A percentile compares a stretch with the other conserved stretches of the same genome.
These are phyloP conservation scores for Trichophyton simii DNA, from an alignment of 2,329 filamentous ascomycete genomes.

Conservation along the genomic window DNA sequence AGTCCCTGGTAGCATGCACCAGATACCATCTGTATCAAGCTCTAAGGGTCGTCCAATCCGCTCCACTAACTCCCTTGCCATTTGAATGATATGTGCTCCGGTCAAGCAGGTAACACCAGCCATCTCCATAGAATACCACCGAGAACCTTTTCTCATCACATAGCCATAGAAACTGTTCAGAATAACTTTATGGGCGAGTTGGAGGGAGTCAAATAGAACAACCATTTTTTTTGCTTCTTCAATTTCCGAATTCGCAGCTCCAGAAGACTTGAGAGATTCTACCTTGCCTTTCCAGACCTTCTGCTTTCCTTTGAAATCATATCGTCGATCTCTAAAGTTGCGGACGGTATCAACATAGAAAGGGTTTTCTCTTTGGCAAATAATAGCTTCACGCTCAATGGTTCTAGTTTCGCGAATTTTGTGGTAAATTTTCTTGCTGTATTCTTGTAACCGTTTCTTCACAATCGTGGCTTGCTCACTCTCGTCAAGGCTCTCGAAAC, in stretches of 20 bases:
- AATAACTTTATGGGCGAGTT: constrained; percentile 97
- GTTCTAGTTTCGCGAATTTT: constrained; percentile 95
- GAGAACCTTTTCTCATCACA: constrained; percentile 96
- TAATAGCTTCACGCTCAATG: constrained; percentile 88
- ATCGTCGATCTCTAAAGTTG: constrained; percentile 90
- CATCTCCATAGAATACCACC: constrained; percentile 99
- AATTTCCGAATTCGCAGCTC: constrained; percentile 61
- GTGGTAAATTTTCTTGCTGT: constrained; percentile 98
- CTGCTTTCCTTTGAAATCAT: constrained; percentile 96
- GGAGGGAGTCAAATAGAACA: constrained; percentile 84
- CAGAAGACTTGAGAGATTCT: constrained; percentile 68
- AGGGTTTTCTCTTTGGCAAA: constrained; percentile 93
- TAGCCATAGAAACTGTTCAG: constrained; percentile 98
- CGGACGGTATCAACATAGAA: constrained; percentile 97
- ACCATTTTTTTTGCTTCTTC: constrained; percentile 99
- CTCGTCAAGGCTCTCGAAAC: constrained; percentile 65
- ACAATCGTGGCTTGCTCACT: constrained; percentile 74
- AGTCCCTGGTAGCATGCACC: constrained; percentile 94
- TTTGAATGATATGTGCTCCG: constrained; percentile 89
- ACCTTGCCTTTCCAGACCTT: constrained; percentile 99
- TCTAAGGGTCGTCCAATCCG: constrained; percentile 85
- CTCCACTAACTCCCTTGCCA: constrained; percentile 87
- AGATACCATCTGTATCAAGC: constrained; percentile 96
- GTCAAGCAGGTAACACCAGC: constrained; percentile 95
- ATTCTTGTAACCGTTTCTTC: constrained; percentile 78